Evolutionary conservation across 2,329 filamentous ascomycete genomes (phyloP).

Genomic region (Aspergillus alliaceus): DNA sequence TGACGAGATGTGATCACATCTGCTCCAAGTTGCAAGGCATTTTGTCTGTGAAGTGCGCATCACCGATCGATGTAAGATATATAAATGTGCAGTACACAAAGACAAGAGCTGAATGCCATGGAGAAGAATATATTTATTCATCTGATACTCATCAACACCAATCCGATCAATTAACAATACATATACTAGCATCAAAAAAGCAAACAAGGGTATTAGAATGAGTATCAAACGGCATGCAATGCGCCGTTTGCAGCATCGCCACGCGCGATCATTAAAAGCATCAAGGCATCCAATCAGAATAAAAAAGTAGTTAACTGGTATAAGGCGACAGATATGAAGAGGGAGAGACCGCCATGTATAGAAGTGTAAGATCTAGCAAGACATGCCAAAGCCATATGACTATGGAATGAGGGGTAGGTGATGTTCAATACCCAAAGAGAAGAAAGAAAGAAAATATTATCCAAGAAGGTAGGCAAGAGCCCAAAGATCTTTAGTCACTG

Average conservation of each 20-base stretch:
- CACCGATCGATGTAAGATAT: too few species aligned
- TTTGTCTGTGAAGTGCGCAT: too few species aligned
- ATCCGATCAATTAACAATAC: conserved; percentile 4
- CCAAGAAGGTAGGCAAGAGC: conserved; percentile 13
- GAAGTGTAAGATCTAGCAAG: conserved; percentile 7
- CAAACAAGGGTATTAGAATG: conserved; percentile 12
- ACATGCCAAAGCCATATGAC: conserved; percentile 6
- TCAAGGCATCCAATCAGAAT: conserved; percentile 16
- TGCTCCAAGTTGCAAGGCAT: too few species aligned
- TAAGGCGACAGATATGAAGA: conserved; percentile 4
- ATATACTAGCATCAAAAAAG: conserved; percentile 6
- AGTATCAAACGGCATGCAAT: conserved; percentile 1
- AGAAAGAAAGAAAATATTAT: conserved; percentile 23
- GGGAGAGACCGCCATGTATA: background rate
- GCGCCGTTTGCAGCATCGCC: conserved; percentile 2
- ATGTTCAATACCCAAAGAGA: conserved; percentile 3
- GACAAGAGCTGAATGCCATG: background rate
- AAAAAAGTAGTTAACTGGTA: conserved; percentile 2
- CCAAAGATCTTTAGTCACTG: conserved; percentile 7
- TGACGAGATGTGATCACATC: too few species aligned
- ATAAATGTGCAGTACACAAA: background rate
- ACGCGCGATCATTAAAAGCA: conserved; percentile 15
- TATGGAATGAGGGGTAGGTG: background rate
- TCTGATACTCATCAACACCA: conserved; percentile 1
- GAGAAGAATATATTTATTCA: conserved; percentile 3